These are phyloP conservation scores for Hydrangea macrophylla DNA, from an alignment of 148 eudicot species.

Conservation along the genomic window DNA sequence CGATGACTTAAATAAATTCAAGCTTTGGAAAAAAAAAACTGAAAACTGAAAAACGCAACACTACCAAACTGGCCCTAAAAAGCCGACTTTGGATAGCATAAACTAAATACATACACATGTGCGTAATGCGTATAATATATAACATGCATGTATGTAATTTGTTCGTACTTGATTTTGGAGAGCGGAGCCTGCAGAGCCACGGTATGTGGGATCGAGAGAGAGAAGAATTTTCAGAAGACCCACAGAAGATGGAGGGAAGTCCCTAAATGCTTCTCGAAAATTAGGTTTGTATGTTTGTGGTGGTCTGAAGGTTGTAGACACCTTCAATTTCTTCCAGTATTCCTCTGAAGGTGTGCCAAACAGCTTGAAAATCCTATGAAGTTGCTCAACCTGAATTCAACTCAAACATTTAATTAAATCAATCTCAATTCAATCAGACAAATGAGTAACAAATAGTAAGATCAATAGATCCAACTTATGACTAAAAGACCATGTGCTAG, in stretches of 20 bases:
- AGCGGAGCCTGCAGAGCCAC: slow-evolving; percentile 37
- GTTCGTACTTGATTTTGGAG: slow-evolving; percentile 31
- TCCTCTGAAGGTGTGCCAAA: slow-evolving; percentile 53
- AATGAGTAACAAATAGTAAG: neutral
- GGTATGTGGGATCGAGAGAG: slow-evolving; percentile 34
- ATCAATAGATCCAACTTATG: neutral
- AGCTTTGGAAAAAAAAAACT: too few relatives aligned
- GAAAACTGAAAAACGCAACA: too few relatives aligned
- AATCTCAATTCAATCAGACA: too few relatives aligned
- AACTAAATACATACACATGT: too few relatives aligned
- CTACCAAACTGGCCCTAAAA: too few relatives aligned
- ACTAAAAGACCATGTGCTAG: neutral
- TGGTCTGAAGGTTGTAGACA: slow-evolving; percentile 35
- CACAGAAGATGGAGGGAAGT: slow-evolving; percentile 37
- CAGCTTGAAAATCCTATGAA: slow-evolving; percentile 44
- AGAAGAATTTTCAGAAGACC: slow-evolving; percentile 38
- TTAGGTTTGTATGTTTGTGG: slow-evolving; percentile 38
- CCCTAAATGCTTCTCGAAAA: slow-evolving; percentile 28
- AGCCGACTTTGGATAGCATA: too few relatives aligned
- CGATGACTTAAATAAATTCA: too few relatives aligned
- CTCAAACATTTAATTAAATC: neutral
- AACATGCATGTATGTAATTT: too few relatives aligned
- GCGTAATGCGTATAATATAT: too few relatives aligned
- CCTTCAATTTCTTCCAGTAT: slow-evolving; percentile 35
- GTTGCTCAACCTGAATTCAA: slow-evolving; percentile 38